Percentiles rank a stretch among this genome's conserved stretches.
phyloP scores from a whole-genome alignment of 2,329 filamentous ascomycete species.

The Fusarium sp. region DNA sequence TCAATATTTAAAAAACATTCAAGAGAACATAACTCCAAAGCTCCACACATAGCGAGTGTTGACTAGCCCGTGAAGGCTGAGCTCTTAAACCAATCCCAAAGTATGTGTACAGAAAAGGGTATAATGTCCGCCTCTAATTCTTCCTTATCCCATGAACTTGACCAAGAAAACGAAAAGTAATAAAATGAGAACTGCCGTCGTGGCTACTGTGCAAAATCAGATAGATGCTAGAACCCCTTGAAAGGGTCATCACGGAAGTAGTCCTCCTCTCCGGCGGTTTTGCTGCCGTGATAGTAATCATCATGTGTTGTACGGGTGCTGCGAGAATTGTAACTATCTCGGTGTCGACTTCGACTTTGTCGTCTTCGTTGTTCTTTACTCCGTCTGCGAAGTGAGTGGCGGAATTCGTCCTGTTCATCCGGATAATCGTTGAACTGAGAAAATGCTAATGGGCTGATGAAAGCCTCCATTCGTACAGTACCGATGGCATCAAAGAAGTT shows the following conservation, averaged over 20 bases:
- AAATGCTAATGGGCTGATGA: slow-evolving; percentile 77
- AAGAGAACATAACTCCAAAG: slow-evolving; percentile 24
- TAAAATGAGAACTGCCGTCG: slow-evolving; percentile 16
- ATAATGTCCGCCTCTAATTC: slow-evolving; percentile 34
- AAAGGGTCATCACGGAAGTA: slow-evolving; percentile 73
- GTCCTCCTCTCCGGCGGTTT: slow-evolving; percentile 66
- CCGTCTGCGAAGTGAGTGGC: slow-evolving; percentile 62
- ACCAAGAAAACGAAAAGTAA: slow-evolving; percentile 38
- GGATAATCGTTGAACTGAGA: slow-evolving; percentile 62
- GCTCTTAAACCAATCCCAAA: slow-evolving; percentile 26
- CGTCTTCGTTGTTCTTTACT: slow-evolving; percentile 69
- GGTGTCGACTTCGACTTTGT: slow-evolving; percentile 66
- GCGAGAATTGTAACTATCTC: slow-evolving; percentile 65
- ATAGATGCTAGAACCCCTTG: slow-evolving; percentile 65
- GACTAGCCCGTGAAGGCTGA: slow-evolving; percentile 9
- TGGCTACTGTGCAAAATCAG: slow-evolving; percentile 11
- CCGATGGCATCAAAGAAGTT: slow-evolving; percentile 90
- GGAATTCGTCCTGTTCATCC: slow-evolving; percentile 65
- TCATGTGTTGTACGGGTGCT: slow-evolving; percentile 60
- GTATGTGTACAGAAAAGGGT: slow-evolving; percentile 46
- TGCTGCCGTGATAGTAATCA: slow-evolving; percentile 63
- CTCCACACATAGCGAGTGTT: slow-evolving; percentile 34
- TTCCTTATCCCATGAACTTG: slow-evolving; percentile 22
- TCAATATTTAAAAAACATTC: slow-evolving; percentile 10
- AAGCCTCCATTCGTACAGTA: slow-evolving; percentile 96